phyloP scores from a whole-genome alignment of 352 stramenopile genomes.

The Globisporangium middletonii region DNA sequence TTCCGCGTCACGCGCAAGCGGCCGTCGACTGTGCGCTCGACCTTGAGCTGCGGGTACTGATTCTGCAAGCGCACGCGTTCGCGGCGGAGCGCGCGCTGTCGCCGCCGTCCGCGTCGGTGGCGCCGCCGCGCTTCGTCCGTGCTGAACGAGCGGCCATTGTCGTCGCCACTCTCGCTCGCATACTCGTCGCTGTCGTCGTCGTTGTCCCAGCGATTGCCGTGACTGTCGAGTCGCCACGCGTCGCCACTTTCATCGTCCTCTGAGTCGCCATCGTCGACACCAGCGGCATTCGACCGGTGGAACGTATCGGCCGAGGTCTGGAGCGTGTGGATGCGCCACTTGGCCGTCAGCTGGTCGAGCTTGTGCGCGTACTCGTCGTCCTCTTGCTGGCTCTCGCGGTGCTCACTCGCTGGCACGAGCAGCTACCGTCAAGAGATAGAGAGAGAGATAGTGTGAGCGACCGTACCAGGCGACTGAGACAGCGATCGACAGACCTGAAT shows the following conservation, averaged over 20 bases:
- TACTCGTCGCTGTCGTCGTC: slow-evolving; percentile 25
- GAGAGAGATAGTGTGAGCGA: no score
- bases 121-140: not conserved
- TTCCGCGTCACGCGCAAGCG: slow-evolving; percentile 46
- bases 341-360: slow-evolving; percentile 42
- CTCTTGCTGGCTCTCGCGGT: slow-evolving; percentile 22
- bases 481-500: slow-evolving; percentile 34
- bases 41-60: slow-evolving; percentile 48
- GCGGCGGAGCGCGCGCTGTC: slow-evolving; percentile 1
- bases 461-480: no score
- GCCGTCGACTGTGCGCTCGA: slow-evolving; percentile 44
- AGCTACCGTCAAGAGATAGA: slow-evolving; percentile 15
- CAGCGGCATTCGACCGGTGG: slow-evolving; percentile 18
- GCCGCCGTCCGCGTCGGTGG: not conserved
- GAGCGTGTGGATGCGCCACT: slow-evolving; percentile 50
- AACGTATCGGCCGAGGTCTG: slow-evolving; percentile 21
- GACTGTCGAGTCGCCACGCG: slow-evolving; percentile 10
- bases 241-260: slow-evolving; percentile 5
- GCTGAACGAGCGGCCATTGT: not conserved
- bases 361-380: slow-evolving; percentile 44
- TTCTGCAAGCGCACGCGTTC: not conserved
- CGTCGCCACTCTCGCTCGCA: slow-evolving; percentile 5
- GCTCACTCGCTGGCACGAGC: slow-evolving; percentile 21
- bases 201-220: slow-evolving; percentile 14
- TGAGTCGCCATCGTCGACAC: not conserved